phyloP scores from a whole-genome alignment of 768 basidiomycete species.

The Russula brevipes region DNA sequence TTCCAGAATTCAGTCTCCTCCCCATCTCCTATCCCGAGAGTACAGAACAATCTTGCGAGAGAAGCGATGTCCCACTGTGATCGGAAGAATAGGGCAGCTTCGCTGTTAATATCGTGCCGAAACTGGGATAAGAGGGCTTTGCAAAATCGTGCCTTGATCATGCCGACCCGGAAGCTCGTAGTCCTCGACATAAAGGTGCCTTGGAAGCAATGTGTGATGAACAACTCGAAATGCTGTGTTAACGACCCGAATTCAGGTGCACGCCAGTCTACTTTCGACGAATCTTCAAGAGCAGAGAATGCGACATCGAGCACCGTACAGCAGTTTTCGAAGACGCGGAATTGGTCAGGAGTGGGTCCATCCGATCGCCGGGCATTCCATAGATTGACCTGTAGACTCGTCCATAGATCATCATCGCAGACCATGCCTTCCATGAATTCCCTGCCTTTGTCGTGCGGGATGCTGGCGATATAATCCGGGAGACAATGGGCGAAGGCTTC shows the following conservation, averaged over 20 bases:
- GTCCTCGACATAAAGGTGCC: constrained; percentile 2
- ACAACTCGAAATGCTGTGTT: not conserved
- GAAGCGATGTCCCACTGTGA: constrained; percentile 15
- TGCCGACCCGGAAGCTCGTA: not conserved
- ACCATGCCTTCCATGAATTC: too few relatives aligned
- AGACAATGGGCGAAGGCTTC: not conserved
- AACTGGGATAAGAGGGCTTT: constrained; percentile 4
- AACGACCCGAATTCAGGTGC: too few relatives aligned
- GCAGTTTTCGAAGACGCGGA: too few relatives aligned
- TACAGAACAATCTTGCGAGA: constrained; percentile 8
- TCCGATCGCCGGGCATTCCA: too few relatives aligned
- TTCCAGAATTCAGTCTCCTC: not conserved
- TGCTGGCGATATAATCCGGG: not conserved
- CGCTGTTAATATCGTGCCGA: not conserved
- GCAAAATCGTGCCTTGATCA: constrained; percentile 3
- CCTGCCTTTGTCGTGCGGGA: not conserved
- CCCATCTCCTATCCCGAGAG: not conserved
- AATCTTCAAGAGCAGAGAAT: too few relatives aligned
- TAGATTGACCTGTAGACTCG: too few relatives aligned
- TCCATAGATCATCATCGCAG: too few relatives aligned
- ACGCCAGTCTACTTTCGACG: too few relatives aligned
- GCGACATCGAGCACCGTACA: too few relatives aligned
- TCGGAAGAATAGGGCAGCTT: not conserved
- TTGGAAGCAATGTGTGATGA: not conserved
- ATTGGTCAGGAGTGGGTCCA: too few relatives aligned